Evolutionary conservation across 75 land plant genomes (phyloP).

Genomic region (Pinus taeda): DNA sequence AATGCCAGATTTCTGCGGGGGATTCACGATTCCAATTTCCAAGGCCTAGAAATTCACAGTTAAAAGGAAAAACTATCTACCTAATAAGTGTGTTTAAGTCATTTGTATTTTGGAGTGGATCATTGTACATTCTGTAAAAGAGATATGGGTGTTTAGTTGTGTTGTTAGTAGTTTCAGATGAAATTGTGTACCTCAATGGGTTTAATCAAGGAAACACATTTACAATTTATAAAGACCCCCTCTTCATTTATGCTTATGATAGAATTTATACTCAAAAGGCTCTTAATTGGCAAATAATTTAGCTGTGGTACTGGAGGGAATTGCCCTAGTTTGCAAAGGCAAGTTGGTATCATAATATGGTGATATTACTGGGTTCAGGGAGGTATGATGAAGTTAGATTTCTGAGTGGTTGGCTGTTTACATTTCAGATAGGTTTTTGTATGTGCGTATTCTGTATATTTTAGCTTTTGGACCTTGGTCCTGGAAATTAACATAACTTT

Average conservation of each 20-base stretch:
- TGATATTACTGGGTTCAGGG: neutral
- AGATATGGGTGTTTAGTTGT: too few relatives aligned
- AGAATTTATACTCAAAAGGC: neutral
- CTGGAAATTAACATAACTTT: neutral
- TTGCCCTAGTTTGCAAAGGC: neutral
- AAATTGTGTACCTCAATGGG: neutral
- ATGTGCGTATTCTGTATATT: neutral
- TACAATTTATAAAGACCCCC: neutral
- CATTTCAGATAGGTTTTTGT: neutral
- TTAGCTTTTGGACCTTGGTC: neutral
- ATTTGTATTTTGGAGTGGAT: too few relatives aligned
- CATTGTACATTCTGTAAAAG: too few relatives aligned
- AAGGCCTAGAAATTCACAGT: too few relatives aligned
- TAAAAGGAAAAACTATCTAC: too few relatives aligned
- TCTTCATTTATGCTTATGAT: neutral
- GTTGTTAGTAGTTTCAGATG: neutral
- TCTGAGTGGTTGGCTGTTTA: constrained; percentile 3
- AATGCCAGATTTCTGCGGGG: too few relatives aligned
- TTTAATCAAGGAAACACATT: neutral
- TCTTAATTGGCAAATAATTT: neutral
- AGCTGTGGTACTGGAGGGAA: neutral
- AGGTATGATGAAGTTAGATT: neutral
- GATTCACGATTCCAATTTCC: too few relatives aligned
- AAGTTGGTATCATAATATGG: neutral
- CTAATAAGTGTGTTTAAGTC: too few relatives aligned